Conservation (phyloP, 495 filamentous ascomycete genomes). For the Aspergillus coremiiformis region DNA sequence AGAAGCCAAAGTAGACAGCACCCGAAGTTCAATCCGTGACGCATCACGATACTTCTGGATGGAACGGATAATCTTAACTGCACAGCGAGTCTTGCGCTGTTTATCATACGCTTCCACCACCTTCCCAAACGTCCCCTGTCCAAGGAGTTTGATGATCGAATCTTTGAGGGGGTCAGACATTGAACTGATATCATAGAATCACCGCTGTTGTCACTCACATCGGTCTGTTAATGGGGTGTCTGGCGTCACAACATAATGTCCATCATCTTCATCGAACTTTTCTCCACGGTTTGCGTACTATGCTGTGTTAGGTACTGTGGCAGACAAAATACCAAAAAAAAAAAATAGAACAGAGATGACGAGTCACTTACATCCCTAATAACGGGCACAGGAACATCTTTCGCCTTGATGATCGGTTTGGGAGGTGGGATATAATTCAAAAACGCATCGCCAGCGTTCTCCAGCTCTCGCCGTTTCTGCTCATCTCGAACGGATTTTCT, state of each 20-base stretch:
- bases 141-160: conserved; percentile 76
- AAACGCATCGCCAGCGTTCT: conserved; percentile 61
- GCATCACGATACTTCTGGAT: conserved; percentile 98
- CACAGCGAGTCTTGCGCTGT: conserved; percentile 65
- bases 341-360: conserved; percentile 6
- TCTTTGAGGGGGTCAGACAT: conserved; percentile 58
- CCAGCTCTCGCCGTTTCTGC: conserved; percentile 65
- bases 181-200: too few species aligned
- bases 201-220: conserved; percentile 57
- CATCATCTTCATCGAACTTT: conserved; percentile 88
- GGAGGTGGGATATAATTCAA: conserved; percentile 76
- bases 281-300: conserved; percentile 44
- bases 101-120: conserved; percentile 88
- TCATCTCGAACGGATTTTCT: conserved; percentile 71
- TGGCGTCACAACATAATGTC: conserved; percentile 86
- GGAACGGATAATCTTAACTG: conserved; percentile 95
- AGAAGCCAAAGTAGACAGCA: conserved; percentile 78
- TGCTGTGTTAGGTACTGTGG: conserved; percentile 12
- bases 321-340: background rate
- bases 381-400: conserved; percentile 78
- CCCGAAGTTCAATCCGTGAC: conserved; percentile 89
- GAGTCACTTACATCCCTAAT: conserved; percentile 68
- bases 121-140: conserved; percentile 97
- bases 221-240: conserved; percentile 75
- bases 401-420: conserved; percentile 81